Evolutionary conservation across 2,329 filamentous ascomycete species (phyloP).

Genomic region (Cadophora luteo-olivacea): DNA sequence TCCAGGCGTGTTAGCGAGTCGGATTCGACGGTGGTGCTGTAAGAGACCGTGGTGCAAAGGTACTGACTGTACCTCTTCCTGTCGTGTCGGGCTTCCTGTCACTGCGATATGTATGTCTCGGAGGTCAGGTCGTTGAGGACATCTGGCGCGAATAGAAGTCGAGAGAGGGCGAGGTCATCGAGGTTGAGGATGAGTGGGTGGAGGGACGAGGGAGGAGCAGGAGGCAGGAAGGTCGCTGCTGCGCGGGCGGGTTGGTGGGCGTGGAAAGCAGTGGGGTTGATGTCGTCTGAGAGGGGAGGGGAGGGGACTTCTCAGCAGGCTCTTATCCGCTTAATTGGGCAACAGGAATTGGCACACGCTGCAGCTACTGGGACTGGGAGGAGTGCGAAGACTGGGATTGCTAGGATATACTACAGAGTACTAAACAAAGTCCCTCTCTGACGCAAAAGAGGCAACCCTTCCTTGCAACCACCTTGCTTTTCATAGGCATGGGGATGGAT

Average conservation of each 20-base stretch:
- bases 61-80: conserved; percentile 10
- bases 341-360: neutral
- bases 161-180: neutral
- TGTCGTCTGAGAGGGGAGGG: neutral
- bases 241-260: neutral
- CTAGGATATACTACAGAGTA: neutral
- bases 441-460: conserved; percentile 12
- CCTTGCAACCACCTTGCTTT: neutral
- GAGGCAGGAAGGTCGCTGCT: neutral
- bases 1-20: conserved; percentile 15
- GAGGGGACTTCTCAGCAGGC: neutral
- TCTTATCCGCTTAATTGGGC: conserved; percentile 13
- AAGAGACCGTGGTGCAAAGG: conserved; percentile 5
- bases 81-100: conserved; percentile 11
- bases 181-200: neutral
- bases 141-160: conserved; percentile 20
- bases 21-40: conserved; percentile 16
- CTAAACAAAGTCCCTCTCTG: neutral
- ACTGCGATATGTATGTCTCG: conserved; percentile 17
- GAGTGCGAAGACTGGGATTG: neutral
- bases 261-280: neutral
- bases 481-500: neutral
- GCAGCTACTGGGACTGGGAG: neutral
- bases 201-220: neutral
- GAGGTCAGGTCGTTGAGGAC: conserved; percentile 8